A percentile compares a stretch with the other conserved stretches of the same genome.
These are phyloP conservation scores for Chenopodium suecicum DNA, from an alignment of 148 eudicot genomes.

Conservation along the genomic window DNA sequence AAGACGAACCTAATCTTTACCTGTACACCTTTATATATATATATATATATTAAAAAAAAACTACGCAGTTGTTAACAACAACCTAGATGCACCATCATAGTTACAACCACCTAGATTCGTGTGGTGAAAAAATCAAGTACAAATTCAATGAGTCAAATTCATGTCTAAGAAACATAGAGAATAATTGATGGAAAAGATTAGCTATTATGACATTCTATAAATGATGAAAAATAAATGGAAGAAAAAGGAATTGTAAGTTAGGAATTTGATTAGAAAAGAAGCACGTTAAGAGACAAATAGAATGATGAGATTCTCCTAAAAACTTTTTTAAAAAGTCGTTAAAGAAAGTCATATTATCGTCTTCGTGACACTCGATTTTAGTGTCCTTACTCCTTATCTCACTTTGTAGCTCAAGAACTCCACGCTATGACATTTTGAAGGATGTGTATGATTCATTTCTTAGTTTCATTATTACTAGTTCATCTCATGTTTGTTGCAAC, in stretches of 20 bases:
- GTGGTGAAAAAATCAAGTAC: not conserved
- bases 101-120: not conserved
- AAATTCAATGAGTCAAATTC: not conserved
- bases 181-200: not conserved
- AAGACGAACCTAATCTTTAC: too few species aligned
- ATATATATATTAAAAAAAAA: too few species aligned
- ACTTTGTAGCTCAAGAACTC: not conserved
- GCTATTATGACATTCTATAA: not conserved
- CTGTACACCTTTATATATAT: too few species aligned
- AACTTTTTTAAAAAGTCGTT: not conserved
- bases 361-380: not conserved
- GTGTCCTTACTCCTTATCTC: not conserved
- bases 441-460: not conserved
- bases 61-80: too few species aligned
- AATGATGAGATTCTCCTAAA: slow-evolving; percentile 17
- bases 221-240: not conserved
- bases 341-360: not conserved
- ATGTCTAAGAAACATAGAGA: not conserved
- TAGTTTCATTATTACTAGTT: too few species aligned
- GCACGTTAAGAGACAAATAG: slow-evolving; percentile 10
- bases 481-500: too few species aligned
- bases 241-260: not conserved
- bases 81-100: not conserved
- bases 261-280: not conserved
- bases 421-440: not conserved